These are phyloP conservation scores for Mucuna pruriens DNA, from an alignment of 306 rosid species.

Conservation along the genomic window DNA sequence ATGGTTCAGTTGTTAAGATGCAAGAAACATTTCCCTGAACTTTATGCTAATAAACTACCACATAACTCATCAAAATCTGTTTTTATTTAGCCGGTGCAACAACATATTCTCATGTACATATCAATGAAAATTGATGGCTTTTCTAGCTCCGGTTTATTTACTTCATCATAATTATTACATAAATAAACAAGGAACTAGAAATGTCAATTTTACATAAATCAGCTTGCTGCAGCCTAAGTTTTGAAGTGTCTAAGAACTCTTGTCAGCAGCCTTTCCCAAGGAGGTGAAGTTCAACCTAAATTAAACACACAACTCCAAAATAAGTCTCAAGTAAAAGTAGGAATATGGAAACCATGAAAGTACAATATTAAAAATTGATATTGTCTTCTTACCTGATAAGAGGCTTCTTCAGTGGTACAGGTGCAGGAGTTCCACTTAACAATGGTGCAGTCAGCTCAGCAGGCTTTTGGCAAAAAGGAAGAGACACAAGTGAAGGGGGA, in stretches of 20 bases:
- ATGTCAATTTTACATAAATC: slow-evolving; percentile 20
- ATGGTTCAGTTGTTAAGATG: neutral
- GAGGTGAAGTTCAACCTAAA: slow-evolving; percentile 87
- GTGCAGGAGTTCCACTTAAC: slow-evolving; percentile 51
- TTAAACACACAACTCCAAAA: slow-evolving; percentile 12
- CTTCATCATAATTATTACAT: slow-evolving; percentile 44
- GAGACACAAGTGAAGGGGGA: neutral
- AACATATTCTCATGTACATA: slow-evolving; percentile 38
- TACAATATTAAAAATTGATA: neutral
- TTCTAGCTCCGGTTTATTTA: slow-evolving; percentile 39
- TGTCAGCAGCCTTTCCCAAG: slow-evolving; percentile 68
- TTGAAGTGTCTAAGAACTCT: slow-evolving; percentile 52
- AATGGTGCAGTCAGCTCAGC: slow-evolving; percentile 67
- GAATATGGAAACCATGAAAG: slow-evolving; percentile 24
- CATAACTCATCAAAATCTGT: slow-evolving; percentile 11
- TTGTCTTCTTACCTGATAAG: slow-evolving; percentile 76
- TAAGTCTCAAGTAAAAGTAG: neutral
- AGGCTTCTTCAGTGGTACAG: slow-evolving; percentile 62
- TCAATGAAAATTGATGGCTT: slow-evolving; percentile 19
- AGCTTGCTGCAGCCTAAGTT: slow-evolving; percentile 27
- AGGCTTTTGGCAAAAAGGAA: slow-evolving; percentile 54
- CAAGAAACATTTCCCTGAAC: neutral
- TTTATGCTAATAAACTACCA: neutral
- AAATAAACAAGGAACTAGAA: slow-evolving; percentile 23
- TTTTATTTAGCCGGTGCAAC: slow-evolving; percentile 7